Conservation (phyloP, 2,329 filamentous ascomycete genomes). For the Colletotrichum sp. region DNA sequence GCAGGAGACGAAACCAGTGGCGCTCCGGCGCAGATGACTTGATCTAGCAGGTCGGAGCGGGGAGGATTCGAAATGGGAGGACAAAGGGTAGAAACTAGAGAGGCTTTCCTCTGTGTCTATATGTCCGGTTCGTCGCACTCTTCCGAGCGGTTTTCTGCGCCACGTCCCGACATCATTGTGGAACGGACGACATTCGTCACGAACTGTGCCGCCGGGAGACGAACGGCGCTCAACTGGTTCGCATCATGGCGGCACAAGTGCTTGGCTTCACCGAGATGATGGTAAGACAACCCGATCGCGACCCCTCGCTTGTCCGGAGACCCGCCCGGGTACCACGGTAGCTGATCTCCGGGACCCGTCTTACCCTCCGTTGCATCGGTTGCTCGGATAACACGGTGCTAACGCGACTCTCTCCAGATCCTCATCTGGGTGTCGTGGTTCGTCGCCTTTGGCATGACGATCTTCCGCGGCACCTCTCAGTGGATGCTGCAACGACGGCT, state of each 20-base stretch:
- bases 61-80: neutral
- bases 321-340: neutral
- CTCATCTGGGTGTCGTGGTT: constrained; percentile 4
- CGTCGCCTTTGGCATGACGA: neutral
- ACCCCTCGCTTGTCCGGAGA: neutral
- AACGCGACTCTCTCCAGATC: neutral
- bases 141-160: neutral
- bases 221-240: neutral
- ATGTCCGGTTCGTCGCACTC: neutral
- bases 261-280: constrained; percentile 3
- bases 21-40: neutral
- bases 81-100: neutral
- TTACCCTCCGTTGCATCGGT: neutral
- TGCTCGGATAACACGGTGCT: neutral
- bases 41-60: neutral
- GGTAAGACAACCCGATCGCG: neutral
- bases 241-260: neutral
- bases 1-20: neutral
- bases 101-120: neutral
- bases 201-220: neutral
- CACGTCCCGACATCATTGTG: neutral
- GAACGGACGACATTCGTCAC: too few relatives aligned
- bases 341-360: neutral
- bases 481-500: constrained; percentile 7
- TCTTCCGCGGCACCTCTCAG: constrained; percentile 7